phyloP scores from a whole-genome alignment of 176 grass and related monocot genomes.

The Oryza longistaminata region DNA sequence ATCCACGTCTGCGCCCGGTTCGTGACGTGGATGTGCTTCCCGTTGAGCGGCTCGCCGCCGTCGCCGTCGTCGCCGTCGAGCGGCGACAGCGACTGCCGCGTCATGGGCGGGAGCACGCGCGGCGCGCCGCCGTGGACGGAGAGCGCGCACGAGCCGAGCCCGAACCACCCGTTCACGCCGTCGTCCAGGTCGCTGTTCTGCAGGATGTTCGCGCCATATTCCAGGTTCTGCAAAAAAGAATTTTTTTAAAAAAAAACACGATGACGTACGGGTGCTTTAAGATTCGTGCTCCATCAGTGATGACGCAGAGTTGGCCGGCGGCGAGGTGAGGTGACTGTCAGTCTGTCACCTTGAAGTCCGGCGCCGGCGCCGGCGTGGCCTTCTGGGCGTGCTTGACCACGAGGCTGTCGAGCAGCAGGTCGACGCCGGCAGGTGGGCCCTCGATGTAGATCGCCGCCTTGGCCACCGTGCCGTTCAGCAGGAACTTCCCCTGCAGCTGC shows the following conservation, averaged over 20 bases:
- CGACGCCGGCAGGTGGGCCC: conserved; percentile 60
- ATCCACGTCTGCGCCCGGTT: conserved; percentile 85
- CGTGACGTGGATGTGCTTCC: conserved; percentile 69
- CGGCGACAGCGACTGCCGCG: conserved; percentile 51
- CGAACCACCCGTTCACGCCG: conserved; percentile 63
- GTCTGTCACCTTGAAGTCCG: conserved; percentile 59
- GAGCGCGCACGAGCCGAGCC: conserved; percentile 61
- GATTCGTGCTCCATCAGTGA: background rate
- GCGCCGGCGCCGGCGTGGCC: conserved; percentile 47
- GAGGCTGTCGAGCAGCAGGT: conserved; percentile 74
- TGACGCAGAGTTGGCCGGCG: no score
- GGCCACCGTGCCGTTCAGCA: conserved; percentile 60
- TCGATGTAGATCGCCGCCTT: conserved; percentile 80
- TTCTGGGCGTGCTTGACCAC: conserved; percentile 80
- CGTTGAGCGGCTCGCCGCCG: conserved; percentile 57
- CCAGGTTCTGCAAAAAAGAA: conserved; percentile 49
- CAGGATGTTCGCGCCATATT: conserved; percentile 77
- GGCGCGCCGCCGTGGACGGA: conserved; percentile 58
- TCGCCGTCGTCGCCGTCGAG: conserved; percentile 33
- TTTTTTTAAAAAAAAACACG: background rate
- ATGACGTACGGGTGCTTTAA: background rate
- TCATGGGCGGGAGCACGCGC: conserved; percentile 65
- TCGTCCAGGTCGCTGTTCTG: conserved; percentile 71
- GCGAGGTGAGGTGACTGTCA: background rate
- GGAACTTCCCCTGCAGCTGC: conserved; percentile 78